These are phyloP conservation scores for Lactifluus volemus DNA, from an alignment of 768 basidiomycete species.

Conservation along the genomic window DNA sequence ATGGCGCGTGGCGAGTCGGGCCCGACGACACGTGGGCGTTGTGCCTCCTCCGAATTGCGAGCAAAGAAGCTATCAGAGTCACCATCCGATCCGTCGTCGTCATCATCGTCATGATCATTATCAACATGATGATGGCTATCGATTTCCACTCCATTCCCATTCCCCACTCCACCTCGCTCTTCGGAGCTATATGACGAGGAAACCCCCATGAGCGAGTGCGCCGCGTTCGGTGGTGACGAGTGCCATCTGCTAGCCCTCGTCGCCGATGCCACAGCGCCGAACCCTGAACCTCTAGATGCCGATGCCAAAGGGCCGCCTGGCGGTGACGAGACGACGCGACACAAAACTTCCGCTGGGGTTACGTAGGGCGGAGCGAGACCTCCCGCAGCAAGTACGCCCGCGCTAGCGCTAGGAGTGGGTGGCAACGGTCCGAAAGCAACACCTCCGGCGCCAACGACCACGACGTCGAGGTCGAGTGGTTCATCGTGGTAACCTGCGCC, in stretches of 20 bases:
- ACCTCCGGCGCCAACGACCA: constrained; percentile 19
- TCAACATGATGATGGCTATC: too few relatives aligned
- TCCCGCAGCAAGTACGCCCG: constrained; percentile 6
- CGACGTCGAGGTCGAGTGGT: constrained; percentile 14
- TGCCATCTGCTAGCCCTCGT: neutral
- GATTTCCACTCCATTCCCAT: neutral
- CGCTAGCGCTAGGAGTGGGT: constrained; percentile 16
- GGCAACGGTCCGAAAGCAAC: constrained; percentile 11
- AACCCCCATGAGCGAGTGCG: constrained; percentile 12
- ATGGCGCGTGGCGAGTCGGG: neutral
- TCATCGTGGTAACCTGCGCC: constrained; percentile 18
- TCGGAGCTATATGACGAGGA: constrained; percentile 13
- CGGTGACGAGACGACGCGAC: neutral
- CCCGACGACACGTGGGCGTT: neutral
- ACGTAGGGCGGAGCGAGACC: neutral
- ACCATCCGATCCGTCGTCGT: constrained; percentile 3
- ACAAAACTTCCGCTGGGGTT: neutral
- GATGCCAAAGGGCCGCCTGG: neutral
- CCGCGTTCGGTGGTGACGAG: neutral
- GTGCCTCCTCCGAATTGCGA: constrained; percentile 16
- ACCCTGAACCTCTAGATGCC: neutral
- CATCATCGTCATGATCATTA: neutral
- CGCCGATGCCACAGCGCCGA: neutral
- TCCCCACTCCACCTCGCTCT: neutral
- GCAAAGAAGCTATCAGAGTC: constrained; percentile 21